Percentiles rank a stretch among this genome's conserved stretches.
phyloP scores from a whole-genome alignment of 2,329 filamentous ascomycete species.

The Cordyceps farinosa region DNA sequence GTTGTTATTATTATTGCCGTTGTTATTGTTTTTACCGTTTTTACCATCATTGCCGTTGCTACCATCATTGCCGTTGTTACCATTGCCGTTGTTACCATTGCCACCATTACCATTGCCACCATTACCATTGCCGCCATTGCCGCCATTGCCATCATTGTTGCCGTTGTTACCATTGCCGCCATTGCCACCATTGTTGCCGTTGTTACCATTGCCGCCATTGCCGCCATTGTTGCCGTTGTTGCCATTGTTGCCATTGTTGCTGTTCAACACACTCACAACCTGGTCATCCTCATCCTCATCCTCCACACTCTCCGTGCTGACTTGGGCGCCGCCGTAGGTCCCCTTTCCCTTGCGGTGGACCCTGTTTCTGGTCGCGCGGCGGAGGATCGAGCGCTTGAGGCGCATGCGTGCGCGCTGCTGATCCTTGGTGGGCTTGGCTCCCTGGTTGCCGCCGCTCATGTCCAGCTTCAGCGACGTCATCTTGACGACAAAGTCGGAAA shows the following conservation, averaged over 20 bases:
- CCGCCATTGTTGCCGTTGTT: not conserved
- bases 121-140: not conserved
- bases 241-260: not conserved
- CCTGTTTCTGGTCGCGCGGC: not conserved
- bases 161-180: not conserved
- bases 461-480: constrained; percentile 5
- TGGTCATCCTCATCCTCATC: not conserved
- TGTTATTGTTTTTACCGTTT: not conserved
- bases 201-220: not conserved
- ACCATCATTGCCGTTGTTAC: not conserved
- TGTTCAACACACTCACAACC: not conserved
- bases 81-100: not conserved
- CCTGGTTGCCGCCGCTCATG: constrained; percentile 4
- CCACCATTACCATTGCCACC: too few species aligned
- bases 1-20: not conserved
- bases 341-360: not conserved
- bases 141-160: not conserved
- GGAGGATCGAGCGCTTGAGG: not conserved
- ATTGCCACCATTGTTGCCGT: not conserved
- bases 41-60: not conserved
- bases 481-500: not conserved
- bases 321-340: not conserved
- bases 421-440: not conserved
- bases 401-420: not conserved
- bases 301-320: not conserved